These are phyloP conservation scores for Fusarium nelsonii DNA, from an alignment of 2,329 filamentous ascomycete species.

Conservation along the genomic window DNA sequence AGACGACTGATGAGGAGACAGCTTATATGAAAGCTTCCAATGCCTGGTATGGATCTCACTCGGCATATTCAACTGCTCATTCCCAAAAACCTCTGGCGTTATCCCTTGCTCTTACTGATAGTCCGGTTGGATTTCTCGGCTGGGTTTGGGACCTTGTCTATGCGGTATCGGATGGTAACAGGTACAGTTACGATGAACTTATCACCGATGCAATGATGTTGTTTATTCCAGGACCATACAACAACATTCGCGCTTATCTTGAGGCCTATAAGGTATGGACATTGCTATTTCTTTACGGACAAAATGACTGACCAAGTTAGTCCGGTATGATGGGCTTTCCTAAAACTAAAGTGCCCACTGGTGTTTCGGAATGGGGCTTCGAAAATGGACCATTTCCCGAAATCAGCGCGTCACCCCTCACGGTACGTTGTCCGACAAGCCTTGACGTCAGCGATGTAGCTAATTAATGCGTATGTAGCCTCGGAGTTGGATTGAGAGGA, in stretches of 20 bases:
- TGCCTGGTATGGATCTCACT: slow-evolving; percentile 13
- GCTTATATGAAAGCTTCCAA: slow-evolving; percentile 4
- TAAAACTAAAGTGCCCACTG: neutral
- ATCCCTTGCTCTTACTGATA: slow-evolving; percentile 15
- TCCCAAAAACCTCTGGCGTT: slow-evolving; percentile 8
- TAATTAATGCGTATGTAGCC: neutral
- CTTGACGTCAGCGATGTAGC: fast-evolving
- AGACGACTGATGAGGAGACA: slow-evolving; percentile 12
- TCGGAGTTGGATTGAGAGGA: slow-evolving; percentile 3
- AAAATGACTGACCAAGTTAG: neutral
- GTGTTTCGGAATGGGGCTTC: neutral
- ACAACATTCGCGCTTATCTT: slow-evolving; percentile 9
- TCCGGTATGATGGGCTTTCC: neutral
- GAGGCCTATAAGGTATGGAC: neutral
- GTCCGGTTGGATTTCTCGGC: slow-evolving; percentile 16
- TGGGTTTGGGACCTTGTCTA: slow-evolving; percentile 31
- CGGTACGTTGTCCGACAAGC: neutral
- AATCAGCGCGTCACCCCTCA: neutral
- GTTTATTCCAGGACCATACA: slow-evolving; percentile 31
- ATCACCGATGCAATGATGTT: slow-evolving; percentile 32
- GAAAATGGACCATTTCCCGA: neutral
- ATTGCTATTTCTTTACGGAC: fast-evolving
- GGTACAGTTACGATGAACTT: slow-evolving; percentile 16
- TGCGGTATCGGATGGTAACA: slow-evolving; percentile 12
- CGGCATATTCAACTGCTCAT: neutral